Conservation (phyloP, 345 rosid species). For the Populus ilicifolia region DNA sequence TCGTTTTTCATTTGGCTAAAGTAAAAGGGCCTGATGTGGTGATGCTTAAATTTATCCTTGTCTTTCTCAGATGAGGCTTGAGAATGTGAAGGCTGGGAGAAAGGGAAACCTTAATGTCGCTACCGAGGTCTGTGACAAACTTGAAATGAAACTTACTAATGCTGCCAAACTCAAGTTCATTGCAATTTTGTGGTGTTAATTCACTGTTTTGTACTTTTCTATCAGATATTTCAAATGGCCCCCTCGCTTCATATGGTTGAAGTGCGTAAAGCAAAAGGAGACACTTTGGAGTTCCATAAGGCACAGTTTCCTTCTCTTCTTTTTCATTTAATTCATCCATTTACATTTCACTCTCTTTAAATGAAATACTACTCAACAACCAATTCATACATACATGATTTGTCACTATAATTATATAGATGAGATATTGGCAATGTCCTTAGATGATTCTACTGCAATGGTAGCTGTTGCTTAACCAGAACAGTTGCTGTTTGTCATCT, state of each 20-base stretch:
- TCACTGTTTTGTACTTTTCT: conserved; percentile 11
- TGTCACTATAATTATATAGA: neutral
- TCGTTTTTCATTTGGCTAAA: neutral
- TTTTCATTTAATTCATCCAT: neutral
- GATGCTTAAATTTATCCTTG: neutral
- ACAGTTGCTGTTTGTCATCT: neutral
- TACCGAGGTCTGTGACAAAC: conserved; percentile 57
- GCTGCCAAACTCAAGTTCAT: neutral
- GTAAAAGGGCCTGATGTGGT: neutral
- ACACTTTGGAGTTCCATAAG: conserved; percentile 91
- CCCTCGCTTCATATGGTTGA: conserved; percentile 95
- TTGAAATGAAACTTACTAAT: neutral
- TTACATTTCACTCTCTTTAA: neutral
- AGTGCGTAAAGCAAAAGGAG: conserved; percentile 92
- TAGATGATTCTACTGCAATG: neutral
- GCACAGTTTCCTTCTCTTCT: conserved; percentile 22
- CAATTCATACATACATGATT: neutral
- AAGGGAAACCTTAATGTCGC: conserved; percentile 88
- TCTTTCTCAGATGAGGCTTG: conserved; percentile 71
- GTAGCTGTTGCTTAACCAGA: neutral
- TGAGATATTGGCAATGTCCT: neutral
- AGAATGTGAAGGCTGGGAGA: conserved; percentile 83
- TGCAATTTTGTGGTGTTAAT: neutral
- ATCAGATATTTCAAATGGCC: conserved; percentile 88
- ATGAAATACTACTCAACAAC: neutral